Evolutionary conservation across 2,329 filamentous ascomycete genomes (phyloP).

Genomic region (Pyrenophora tritici-repentis): DNA sequence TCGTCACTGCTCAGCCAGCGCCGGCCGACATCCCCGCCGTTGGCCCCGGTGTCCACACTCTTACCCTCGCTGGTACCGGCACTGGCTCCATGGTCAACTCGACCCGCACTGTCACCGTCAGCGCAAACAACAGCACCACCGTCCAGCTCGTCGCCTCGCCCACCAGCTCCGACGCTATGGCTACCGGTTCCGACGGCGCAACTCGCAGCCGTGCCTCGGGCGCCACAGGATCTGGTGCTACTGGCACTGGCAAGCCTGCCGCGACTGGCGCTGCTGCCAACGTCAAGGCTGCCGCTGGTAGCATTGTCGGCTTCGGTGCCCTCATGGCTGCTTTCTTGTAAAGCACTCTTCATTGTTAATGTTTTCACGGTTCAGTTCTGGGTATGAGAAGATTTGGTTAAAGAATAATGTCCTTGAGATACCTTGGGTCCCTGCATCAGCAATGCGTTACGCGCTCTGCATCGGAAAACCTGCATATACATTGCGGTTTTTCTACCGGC

Average conservation of each 20-base stretch:
- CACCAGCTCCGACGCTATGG: slow-evolving; percentile 13
- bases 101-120: slow-evolving; percentile 39
- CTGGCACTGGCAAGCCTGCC: slow-evolving; percentile 6
- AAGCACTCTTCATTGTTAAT: slow-evolving; percentile 2
- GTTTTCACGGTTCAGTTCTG: background rate
- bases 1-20: slow-evolving; percentile 31
- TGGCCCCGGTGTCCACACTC: slow-evolving; percentile 42
- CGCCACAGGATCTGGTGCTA: slow-evolving; percentile 21
- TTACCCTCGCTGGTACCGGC: slow-evolving; percentile 32
- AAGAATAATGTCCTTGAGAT: slow-evolving; percentile 38
- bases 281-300: slow-evolving; percentile 37
- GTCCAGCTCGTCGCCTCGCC: slow-evolving; percentile 22
- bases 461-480: slow-evolving; percentile 6
- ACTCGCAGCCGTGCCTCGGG: slow-evolving; percentile 15
- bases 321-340: slow-evolving; percentile 47
- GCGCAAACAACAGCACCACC: slow-evolving; percentile 44
- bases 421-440: slow-evolving; percentile 35
- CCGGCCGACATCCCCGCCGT: slow-evolving; percentile 45
- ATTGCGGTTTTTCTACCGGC: background rate
- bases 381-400: background rate
- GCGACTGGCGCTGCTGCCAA: slow-evolving; percentile 35
- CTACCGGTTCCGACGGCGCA: slow-evolving; percentile 14
- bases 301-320: slow-evolving; percentile 43
- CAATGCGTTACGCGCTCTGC: slow-evolving; percentile 16
- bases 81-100: slow-evolving; percentile 34